phyloP scores from a whole-genome alignment of 768 basidiomycete species.

The Kwoniella bestiolae region DNA sequence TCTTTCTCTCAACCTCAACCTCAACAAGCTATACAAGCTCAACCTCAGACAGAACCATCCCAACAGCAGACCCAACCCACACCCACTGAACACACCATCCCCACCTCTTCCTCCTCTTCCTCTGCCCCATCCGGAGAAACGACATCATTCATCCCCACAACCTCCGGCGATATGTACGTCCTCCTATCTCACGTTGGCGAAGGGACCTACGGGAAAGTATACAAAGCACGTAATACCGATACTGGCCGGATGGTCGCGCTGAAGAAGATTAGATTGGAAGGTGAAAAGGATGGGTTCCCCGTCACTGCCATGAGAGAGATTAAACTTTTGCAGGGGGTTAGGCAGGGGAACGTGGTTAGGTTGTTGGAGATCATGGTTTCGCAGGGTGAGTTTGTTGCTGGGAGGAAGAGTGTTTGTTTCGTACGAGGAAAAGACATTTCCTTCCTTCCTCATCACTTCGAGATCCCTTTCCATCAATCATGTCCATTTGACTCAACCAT shows the following conservation, averaged over 20 bases:
- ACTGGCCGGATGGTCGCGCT: conserved; percentile 81
- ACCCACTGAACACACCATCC: neutral
- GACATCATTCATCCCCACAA: neutral
- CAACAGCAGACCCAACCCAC: neutral
- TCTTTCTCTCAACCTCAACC: neutral
- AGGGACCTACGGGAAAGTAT: conserved; percentile 97
- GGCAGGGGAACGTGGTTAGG: conserved; percentile 85
- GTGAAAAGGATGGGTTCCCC: conserved; percentile 96
- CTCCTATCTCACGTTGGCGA: conserved; percentile 94
- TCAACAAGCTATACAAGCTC: neutral
- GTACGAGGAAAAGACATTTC: too few relatives aligned
- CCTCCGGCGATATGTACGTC: conserved; percentile 63
- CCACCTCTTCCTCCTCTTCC: neutral
- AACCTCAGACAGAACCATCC: neutral
- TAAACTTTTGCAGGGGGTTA: conserved; percentile 88
- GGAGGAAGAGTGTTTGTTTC: neutral
- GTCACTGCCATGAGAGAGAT: conserved; percentile 99
- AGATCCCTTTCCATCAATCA: too few relatives aligned
- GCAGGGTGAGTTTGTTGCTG: conserved; percentile 71
- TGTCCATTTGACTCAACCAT: too few relatives aligned
- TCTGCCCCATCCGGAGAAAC: neutral
- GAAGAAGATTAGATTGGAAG: conserved; percentile 97
- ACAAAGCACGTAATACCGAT: conserved; percentile 85
- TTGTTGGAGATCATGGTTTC: conserved; percentile 99
- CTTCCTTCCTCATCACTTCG: too few relatives aligned